Evolutionary conservation across 2,329 filamentous ascomycete genomes (phyloP).

Genomic region (Penicillium sp.): DNA sequence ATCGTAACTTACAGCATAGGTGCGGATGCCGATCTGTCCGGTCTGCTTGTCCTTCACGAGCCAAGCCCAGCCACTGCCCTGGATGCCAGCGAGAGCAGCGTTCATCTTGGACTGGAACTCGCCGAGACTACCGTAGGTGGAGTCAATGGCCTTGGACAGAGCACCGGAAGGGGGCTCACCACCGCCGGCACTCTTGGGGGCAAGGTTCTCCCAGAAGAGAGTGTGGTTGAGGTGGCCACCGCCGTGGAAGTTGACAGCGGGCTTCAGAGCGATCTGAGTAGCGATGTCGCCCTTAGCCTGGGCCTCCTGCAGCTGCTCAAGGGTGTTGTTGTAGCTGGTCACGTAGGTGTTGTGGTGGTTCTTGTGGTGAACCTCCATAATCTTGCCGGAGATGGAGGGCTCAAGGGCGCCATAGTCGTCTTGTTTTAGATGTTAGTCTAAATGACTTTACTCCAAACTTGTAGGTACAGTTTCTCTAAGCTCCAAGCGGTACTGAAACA

Average conservation of each 20-base stretch:
- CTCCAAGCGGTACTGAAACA: not conserved
- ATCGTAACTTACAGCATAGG: slow-evolving; percentile 56
- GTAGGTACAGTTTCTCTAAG: not conserved
- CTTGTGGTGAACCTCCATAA: slow-evolving; percentile 94
- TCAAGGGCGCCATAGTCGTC: slow-evolving; percentile 98
- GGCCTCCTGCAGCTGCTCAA: slow-evolving; percentile 65
- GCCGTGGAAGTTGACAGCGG: slow-evolving; percentile 63
- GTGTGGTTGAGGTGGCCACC: slow-evolving; percentile 63
- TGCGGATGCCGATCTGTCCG: slow-evolving; percentile 55
- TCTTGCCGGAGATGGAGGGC: slow-evolving; percentile 75
- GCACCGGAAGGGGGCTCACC: slow-evolving; percentile 60
- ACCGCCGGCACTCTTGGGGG: slow-evolving; percentile 59
- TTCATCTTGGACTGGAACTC: slow-evolving; percentile 63
- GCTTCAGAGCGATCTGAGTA: slow-evolving; percentile 58
- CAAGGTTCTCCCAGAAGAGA: slow-evolving; percentile 67
- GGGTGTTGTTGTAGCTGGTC: slow-evolving; percentile 77
- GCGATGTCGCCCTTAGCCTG: slow-evolving; percentile 53
- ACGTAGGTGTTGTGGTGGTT: slow-evolving; percentile 96
- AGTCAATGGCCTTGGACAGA: slow-evolving; percentile 57
- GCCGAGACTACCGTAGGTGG: slow-evolving; percentile 57
- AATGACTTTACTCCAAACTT: not conserved
- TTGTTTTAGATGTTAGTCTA: slow-evolving; percentile 36
- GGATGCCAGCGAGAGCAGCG: slow-evolving; percentile 60
- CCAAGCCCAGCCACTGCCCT: slow-evolving; percentile 65
- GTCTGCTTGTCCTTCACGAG: slow-evolving; percentile 61